These are phyloP conservation scores for Coniosporium apollinis DNA, from an alignment of 495 filamentous ascomycete genomes.

Conservation along the genomic window DNA sequence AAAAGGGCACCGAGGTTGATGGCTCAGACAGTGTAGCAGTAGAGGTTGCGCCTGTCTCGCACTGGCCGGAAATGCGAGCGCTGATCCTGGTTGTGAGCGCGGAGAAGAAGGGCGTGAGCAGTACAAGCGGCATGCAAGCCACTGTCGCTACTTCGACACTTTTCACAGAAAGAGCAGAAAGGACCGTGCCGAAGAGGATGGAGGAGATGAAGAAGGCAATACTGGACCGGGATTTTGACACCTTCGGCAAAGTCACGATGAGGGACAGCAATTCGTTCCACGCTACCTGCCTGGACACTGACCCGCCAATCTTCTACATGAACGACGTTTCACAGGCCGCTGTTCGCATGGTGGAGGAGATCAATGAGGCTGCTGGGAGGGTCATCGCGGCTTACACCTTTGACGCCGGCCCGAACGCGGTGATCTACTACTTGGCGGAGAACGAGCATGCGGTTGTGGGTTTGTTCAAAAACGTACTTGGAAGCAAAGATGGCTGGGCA, in stretches of 20 bases:
- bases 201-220: constrained; percentile 73
- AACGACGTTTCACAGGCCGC: constrained; percentile 81
- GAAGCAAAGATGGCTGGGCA: constrained; percentile 28
- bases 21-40: constrained; percentile 73
- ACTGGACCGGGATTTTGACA: constrained; percentile 53
- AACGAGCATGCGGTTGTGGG: constrained; percentile 53
- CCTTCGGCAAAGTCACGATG: constrained; percentile 87
- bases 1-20: constrained; percentile 51
- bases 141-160: constrained; percentile 76
- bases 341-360: constrained; percentile 69
- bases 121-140: constrained; percentile 88
- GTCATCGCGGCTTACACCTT: constrained; percentile 87
- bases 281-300: constrained; percentile 82
- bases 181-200: constrained; percentile 74
- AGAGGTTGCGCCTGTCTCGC: constrained; percentile 64
- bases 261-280: constrained; percentile 94
- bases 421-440: constrained; percentile 82
- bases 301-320: constrained; percentile 94
- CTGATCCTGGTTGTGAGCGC: constrained; percentile 78
- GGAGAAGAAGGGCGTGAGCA: constrained; percentile 85
- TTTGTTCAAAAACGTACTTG: constrained; percentile 41
- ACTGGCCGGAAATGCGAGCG: constrained; percentile 93
- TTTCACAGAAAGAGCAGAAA: constrained; percentile 52
- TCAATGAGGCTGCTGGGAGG: constrained; percentile 56
- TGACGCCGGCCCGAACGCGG: constrained; percentile 91